Evolutionary conservation across 345 rosid genomes (phyloP), one percentile per base, ranked within the genome.

Genomic region (Syzygium grande): DNA sequence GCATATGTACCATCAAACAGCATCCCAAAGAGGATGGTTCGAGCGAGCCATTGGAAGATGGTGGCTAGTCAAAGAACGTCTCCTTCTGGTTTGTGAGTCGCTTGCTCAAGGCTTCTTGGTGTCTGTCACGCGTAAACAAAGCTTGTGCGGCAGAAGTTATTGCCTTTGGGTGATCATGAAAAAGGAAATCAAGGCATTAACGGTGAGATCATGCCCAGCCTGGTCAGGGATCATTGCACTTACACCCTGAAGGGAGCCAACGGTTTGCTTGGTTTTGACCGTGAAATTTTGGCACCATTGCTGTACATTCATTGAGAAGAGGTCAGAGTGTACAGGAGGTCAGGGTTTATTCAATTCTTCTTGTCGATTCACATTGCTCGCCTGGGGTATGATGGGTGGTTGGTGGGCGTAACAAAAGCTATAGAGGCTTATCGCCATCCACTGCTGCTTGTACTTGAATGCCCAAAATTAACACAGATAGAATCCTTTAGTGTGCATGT

Each of bases 1-100:
- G 93, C 94, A 54, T 98, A 96, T 88, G 93, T 98, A 83, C 99
- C 99, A 43, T 94, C 94, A 14, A 96, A 96, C 91, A 52, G 95
- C 88, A 94, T 96, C 89, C 95, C 93, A 16, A 95, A 95, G 87
- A 88, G 91, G 93, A 93, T 83, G 89, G 90, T 85, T 90, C 96
- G 83, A 93, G 89, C 79, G 94, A 93, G 89, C 92, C 86, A 11
- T 34, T 88, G 91, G 95, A 92, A 90, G 87, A 89, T 49, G 90
- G 92, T 22, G 90, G 91, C 87, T 93, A 91, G 21, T 68, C 58
- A 46, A 10, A 65, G n/a, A 54, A 41, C 88, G 8, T 46, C 46
- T 84, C 27, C 87, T n/a, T 54, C 52, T 41, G 53, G 55, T 56
- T 63, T 56, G 46, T 6, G 17, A 84, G 84, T 43, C 46, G 43